Percentiles rank a stretch among this genome's conserved stretches.
phyloP scores from a whole-genome alignment of 208 protist species.

The Acanthamoeba sp. region DNA sequence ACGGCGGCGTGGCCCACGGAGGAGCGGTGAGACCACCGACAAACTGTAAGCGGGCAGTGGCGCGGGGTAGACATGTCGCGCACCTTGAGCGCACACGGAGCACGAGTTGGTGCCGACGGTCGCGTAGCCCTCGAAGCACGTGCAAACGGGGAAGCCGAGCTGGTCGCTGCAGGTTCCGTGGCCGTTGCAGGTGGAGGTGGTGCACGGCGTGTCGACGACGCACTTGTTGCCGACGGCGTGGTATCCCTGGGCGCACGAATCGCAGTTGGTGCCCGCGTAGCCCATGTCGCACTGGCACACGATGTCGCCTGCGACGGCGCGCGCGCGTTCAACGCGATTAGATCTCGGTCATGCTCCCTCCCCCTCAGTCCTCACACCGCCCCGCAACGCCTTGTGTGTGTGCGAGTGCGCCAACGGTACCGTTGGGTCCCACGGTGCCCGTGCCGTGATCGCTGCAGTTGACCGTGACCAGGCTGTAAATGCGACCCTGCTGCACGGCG shows the following conservation, averaged over 20 bases:
- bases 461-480: slow-evolving; percentile 8
- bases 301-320: neutral
- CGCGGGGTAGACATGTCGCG: too few species aligned
- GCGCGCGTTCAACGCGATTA: too few species aligned
- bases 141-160: slow-evolving; percentile 63
- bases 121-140: slow-evolving; percentile 63
- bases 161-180: slow-evolving; percentile 51
- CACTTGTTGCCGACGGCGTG: slow-evolving; percentile 24
- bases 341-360: too few species aligned
- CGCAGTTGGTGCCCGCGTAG: slow-evolving; percentile 60
- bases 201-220: slow-evolving; percentile 6
- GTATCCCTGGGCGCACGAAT: slow-evolving; percentile 48
- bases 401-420: neutral
- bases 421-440: neutral
- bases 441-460: slow-evolving; percentile 59
- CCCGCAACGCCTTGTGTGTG: too few species aligned
- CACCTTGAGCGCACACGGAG: slow-evolving; percentile 57
- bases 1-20: neutral
- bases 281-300: slow-evolving; percentile 31
- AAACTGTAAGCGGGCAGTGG: too few species aligned
- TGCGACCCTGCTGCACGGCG: slow-evolving; percentile 21
- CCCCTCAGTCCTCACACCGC: too few species aligned
- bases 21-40: neutral
- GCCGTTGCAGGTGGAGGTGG: slow-evolving; percentile 23
- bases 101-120: slow-evolving; percentile 66